A percentile compares a stretch with the other conserved stretches of the same genome.
These are phyloP conservation scores for Daldinia vernicosa DNA, from an alignment of 495 filamentous ascomycete genomes.

Conservation along the genomic window DNA sequence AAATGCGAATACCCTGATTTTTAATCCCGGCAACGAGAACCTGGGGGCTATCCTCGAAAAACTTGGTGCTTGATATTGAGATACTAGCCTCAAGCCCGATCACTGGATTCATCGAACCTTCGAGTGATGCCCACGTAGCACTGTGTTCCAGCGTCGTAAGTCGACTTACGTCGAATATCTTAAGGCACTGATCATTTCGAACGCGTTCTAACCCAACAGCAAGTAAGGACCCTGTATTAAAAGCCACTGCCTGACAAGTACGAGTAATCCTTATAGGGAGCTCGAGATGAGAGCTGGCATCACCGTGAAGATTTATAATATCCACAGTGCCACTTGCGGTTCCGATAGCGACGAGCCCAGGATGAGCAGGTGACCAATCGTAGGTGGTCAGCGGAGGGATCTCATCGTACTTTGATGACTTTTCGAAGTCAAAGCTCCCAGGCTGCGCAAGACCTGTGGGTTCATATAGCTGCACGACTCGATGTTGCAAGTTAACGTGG, in stretches of 20 bases:
- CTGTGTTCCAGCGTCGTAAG: constrained; percentile 58
- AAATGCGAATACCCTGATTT: constrained; percentile 85
- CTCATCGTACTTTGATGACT: constrained; percentile 75
- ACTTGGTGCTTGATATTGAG: constrained; percentile 88
- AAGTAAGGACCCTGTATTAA: constrained; percentile 79
- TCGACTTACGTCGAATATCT: constrained; percentile 90
- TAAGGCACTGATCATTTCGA: constrained; percentile 89
- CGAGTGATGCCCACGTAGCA: constrained; percentile 49
- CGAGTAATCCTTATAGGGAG: constrained; percentile 87
- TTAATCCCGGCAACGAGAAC: constrained; percentile 84
- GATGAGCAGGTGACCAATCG: constrained; percentile 84
- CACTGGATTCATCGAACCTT: constrained; percentile 65
- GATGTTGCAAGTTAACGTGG: constrained; percentile 81
- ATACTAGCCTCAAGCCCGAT: constrained; percentile 82
- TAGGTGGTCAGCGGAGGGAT: constrained; percentile 89
- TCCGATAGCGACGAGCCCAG: constrained; percentile 82
- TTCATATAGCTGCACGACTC: constrained; percentile 80
- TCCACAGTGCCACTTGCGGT: constrained; percentile 85
- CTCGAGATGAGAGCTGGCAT: constrained; percentile 68
- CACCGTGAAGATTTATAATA: constrained; percentile 77
- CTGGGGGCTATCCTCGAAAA: constrained; percentile 86
- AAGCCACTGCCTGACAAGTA: constrained; percentile 90
- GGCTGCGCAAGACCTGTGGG: constrained; percentile 67
- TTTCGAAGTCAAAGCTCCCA: constrained; percentile 69
- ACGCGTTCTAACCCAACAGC: constrained; percentile 91